Conservation (phyloP, 2,329 filamentous ascomycete species). For the Colletotrichum truncatum region DNA sequence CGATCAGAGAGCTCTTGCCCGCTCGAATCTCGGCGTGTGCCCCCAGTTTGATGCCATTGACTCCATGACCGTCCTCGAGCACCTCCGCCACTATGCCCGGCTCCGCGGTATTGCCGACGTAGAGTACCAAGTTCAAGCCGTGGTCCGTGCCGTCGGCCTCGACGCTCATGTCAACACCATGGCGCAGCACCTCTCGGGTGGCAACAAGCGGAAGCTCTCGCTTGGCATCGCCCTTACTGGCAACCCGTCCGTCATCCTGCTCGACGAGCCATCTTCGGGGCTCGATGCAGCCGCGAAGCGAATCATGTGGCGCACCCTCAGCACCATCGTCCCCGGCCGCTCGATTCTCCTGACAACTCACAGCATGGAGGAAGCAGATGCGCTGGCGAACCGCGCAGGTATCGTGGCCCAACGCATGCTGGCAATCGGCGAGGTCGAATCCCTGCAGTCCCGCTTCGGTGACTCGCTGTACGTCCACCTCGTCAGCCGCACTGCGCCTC, state of each 20-base stretch:
- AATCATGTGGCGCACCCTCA: constrained; percentile 90
- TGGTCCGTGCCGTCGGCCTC: constrained; percentile 83
- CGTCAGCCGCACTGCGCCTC: constrained; percentile 77
- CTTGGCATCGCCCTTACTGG: constrained; percentile 93
- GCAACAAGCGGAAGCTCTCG: constrained; percentile 90
- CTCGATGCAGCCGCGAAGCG: constrained; percentile 92
- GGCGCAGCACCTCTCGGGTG: constrained; percentile 83
- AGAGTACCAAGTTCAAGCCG: constrained; percentile 78
- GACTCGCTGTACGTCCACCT: constrained; percentile 84
- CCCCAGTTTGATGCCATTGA: constrained; percentile 91
- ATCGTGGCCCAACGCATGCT: constrained; percentile 90
- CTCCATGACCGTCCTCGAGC: constrained; percentile 87
- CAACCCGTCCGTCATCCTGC: constrained; percentile 85
- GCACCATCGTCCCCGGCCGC: constrained; percentile 76
- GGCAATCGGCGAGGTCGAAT: constrained; percentile 79
- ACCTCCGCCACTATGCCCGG: constrained; percentile 87
- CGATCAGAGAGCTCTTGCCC: constrained; percentile 75
- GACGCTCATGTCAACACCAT: constrained; percentile 75
- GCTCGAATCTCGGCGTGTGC: constrained; percentile 85
- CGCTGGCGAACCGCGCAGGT: constrained; percentile 82
- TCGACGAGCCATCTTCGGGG: constrained; percentile 89
- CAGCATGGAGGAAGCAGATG: constrained; percentile 94
- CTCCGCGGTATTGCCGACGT: constrained; percentile 81
- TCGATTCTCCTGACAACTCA: constrained; percentile 92
- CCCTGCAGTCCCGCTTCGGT: constrained; percentile 78